Conservation (phyloP, 495 filamentous ascomycete genomes). For the Aspergillus sparsus region DNA sequence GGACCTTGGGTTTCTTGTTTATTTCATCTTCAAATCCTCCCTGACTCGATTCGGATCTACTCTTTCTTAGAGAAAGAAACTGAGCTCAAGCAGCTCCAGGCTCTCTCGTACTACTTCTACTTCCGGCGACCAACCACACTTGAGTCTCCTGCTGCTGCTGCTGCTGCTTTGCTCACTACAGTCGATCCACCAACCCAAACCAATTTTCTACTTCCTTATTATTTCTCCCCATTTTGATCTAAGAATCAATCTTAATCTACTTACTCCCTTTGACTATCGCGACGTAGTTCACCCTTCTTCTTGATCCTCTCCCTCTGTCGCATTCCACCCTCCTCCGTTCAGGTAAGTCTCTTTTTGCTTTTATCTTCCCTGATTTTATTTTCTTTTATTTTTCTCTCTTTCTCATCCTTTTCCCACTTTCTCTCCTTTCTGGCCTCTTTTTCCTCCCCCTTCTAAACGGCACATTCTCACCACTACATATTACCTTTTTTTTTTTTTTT, state of each 20-base stretch:
- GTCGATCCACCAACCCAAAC: not conserved
- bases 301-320: not conserved
- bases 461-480: constrained; percentile 9
- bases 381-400: not conserved
- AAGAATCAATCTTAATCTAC: constrained; percentile 1
- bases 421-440: constrained; percentile 2
- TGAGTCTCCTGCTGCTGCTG: not conserved
- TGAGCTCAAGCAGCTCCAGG: not conserved
- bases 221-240: constrained; percentile 1
- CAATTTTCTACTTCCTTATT: not conserved
- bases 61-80: not conserved
- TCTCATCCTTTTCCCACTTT: not conserved
- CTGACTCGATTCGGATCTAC: not conserved
- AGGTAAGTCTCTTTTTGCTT: constrained; percentile 4
- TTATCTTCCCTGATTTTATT: not conserved
- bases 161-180: not conserved
- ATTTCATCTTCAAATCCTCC: not conserved
- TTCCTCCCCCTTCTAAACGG: not conserved
- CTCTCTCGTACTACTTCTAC: constrained; percentile 3
- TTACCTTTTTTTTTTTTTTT: constrained; percentile 10
- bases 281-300: not conserved
- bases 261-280: not conserved
- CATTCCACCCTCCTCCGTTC: constrained; percentile 2
- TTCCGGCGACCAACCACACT: constrained; percentile 5
- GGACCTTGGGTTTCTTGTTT: not conserved